Base-by-base conservation (phyloP, 1,284 basidiomycete species). In the Sphaerobolus stellatus region DNA sequence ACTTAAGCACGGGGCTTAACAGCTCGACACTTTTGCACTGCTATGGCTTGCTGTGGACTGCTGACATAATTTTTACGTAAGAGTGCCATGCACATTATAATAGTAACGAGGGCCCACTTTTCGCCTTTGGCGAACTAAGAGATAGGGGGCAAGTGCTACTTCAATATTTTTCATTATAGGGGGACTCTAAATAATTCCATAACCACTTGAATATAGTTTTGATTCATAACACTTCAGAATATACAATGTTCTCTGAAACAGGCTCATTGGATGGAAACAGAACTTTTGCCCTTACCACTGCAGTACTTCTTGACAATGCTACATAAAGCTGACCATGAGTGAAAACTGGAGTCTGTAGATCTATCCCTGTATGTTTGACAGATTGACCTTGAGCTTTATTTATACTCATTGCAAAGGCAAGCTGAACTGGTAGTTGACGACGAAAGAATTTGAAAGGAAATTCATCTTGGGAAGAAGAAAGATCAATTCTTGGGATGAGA, bases 371-470 rank as follows among this genome's bases (percentile, higher is more conserved):
- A 41, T 58, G 48, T 33, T 58, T 59, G 1, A 70, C 60, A n/a
- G 72, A 75, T 56, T 78, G 76, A 1, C 77, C 76, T 61, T 79
- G 76, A 0, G 70, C 31, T 50, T 76, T 77, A 59, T 78, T 77
- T 56, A 78, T 74, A 5, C 66, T 71, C 52, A 77, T 70, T 9
- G 71, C 67, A 65, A 76, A 77, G 4, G 74, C 73, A 1, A 76
- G 63, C 1, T 60, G 58, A 0, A 76, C 59, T 5, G 75, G 74
- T 60, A 76, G 75, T 59, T 77, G 74, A 2, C 54, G 58, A 5
- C 68, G 63, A 11, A 41, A 40, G 8, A 75, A 58, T 3, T 46
- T 45, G 50, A 69, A 70, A 56, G 56, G 46, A 66, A 64, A 41
- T 57, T 67, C 4, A 46, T 43, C 28, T 49, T 52, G 4, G n/a